These are phyloP conservation scores for Rhododendron molle DNA, from an alignment of 148 eudicot genomes.

Conservation along the genomic window DNA sequence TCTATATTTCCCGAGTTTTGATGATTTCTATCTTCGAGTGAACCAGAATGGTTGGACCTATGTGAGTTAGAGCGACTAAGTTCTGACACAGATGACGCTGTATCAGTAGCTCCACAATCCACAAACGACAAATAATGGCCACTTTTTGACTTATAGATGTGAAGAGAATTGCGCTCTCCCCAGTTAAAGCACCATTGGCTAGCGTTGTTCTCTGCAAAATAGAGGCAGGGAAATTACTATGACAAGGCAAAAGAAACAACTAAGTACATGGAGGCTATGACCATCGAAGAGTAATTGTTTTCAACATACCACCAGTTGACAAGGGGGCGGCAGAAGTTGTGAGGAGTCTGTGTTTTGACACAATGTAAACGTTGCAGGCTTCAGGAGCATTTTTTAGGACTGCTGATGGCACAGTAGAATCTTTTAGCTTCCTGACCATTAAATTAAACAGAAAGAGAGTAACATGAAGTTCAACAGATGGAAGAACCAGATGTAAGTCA, in stretches of 20 bases:
- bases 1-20: slow-evolving; percentile 10
- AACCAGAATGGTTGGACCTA: slow-evolving; percentile 2
- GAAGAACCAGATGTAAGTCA: slow-evolving; percentile 8
- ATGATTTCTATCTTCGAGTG: slow-evolving; percentile 7
- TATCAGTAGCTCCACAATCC: slow-evolving; percentile 9
- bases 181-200: slow-evolving; percentile 4
- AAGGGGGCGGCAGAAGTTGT: slow-evolving; percentile 39
- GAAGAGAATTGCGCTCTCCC: slow-evolving; percentile 13
- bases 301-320: slow-evolving; percentile 34
- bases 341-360: slow-evolving; percentile 49
- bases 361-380: slow-evolving; percentile 52
- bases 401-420: slow-evolving; percentile 47
- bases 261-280: background rate
- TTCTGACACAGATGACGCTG: slow-evolving; percentile 26
- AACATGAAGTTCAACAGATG: background rate
- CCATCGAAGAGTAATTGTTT: background rate
- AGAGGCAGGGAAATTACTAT: background rate
- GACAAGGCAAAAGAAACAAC: background rate
- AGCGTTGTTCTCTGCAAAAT: slow-evolving; percentile 17
- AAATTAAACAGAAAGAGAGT: background rate
- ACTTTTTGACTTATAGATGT: slow-evolving; percentile 4
- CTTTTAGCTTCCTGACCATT: slow-evolving; percentile 47
- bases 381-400: slow-evolving; percentile 59
- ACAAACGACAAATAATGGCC: slow-evolving; percentile 10
- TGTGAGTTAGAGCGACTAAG: slow-evolving; percentile 22